These are phyloP conservation scores for Alternaria infectoria DNA, from an alignment of 2,329 filamentous ascomycete genomes.

Conservation along the genomic window DNA sequence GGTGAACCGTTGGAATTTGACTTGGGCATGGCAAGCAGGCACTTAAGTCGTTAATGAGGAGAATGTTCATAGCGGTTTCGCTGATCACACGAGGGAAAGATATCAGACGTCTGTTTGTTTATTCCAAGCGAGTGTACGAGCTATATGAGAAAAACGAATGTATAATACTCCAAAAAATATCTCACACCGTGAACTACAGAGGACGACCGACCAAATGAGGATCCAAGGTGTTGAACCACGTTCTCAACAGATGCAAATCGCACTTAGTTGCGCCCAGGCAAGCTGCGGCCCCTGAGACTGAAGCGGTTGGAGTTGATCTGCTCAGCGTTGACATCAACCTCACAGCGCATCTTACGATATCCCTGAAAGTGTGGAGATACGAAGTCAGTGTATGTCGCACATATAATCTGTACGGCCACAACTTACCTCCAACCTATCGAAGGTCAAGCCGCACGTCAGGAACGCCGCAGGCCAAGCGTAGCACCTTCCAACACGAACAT, in stretches of 20 bases:
- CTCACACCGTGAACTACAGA: not conserved
- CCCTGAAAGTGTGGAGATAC: too few species aligned
- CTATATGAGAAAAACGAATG: not conserved
- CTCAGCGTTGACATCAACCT: not conserved
- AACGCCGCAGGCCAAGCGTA: not conserved
- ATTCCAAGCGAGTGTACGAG: not conserved
- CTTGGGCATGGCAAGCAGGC: not conserved
- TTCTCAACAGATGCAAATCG: not conserved
- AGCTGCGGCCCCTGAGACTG: not conserved
- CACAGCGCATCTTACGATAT: not conserved
- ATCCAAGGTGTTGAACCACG: not conserved
- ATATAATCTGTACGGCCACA: too few species aligned
- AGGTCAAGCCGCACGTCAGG: not conserved
- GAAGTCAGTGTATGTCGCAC: too few species aligned
- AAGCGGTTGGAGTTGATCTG: not conserved
- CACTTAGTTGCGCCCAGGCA: not conserved
- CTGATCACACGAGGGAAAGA: not conserved
- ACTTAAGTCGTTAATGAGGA: not conserved
- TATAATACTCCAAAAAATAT: not conserved
- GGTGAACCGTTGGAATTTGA: slow-evolving; percentile 5
- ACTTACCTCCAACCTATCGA: not conserved
- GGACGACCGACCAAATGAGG: not conserved
- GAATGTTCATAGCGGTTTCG: too few species aligned
- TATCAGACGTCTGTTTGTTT: not conserved
- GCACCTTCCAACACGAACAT: not conserved